Conservation (phyloP, 2,329 filamentous ascomycete genomes). For the Dactylellina haptotyla region DNA sequence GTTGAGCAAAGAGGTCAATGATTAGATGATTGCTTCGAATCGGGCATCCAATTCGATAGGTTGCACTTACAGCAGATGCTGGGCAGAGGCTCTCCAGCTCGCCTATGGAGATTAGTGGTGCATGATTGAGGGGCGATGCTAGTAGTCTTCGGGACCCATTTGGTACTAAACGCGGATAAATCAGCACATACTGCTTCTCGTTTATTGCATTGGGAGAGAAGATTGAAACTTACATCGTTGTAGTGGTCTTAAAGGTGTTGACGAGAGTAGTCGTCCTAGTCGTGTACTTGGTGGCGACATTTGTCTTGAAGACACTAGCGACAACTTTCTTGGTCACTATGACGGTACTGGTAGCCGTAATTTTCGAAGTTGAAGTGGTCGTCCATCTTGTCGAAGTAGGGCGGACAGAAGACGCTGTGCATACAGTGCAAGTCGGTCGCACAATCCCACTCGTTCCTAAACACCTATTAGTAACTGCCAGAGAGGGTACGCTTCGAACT, state of each 20-base stretch:
- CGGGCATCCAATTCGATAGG: neutral
- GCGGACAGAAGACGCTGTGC: neutral
- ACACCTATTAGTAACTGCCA: too few relatives aligned
- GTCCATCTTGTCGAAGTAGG: neutral
- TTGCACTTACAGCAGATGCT: constrained; percentile 16
- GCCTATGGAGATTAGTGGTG: constrained; percentile 4
- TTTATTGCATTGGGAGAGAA: neutral
- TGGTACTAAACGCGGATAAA: neutral
- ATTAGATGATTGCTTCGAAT: neutral
- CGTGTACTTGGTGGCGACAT: constrained; percentile 9
- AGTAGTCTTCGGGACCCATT: constrained; percentile 2
- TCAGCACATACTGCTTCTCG: neutral
- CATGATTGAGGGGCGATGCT: neutral
- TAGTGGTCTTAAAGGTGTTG: neutral
- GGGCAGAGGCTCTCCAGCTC: neutral
- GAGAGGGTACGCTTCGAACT: too few relatives aligned
- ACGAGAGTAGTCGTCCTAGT: neutral
- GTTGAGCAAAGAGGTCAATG: neutral
- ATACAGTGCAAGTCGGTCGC: constrained; percentile 10
- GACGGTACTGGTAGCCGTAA: neutral
- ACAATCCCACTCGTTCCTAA: constrained; percentile 8
- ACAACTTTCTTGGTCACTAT: neutral
- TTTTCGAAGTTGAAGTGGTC: neutral
- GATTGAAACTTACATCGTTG: constrained; percentile 5
- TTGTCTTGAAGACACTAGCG: constrained; percentile 1